These are phyloP conservation scores for Acer negundo DNA, from an alignment of 345 rosid species.

Conservation along the genomic window DNA sequence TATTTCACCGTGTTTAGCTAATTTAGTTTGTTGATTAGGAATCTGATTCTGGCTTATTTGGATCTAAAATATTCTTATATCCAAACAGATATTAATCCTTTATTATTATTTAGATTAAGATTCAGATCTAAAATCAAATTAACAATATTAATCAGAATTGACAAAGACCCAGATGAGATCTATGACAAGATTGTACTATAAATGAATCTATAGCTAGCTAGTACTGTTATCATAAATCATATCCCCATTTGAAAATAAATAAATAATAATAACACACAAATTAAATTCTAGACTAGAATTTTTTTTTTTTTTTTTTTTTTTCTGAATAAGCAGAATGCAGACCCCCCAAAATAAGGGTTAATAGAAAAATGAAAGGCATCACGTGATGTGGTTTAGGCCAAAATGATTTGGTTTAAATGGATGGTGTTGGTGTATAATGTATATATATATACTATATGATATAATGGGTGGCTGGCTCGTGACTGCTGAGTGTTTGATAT, in stretches of 20 bases:
- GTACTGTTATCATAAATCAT: neutral
- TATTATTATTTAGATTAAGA: conserved; percentile 21
- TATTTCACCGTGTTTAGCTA: conserved; percentile 12
- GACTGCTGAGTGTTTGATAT: conserved; percentile 12
- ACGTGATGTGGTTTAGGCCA: conserved; percentile 31
- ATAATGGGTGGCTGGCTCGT: conserved; percentile 22
- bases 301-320: no score
- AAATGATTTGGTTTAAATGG: conserved; percentile 18
- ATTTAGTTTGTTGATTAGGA: neutral
- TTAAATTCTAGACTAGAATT: conserved; percentile 13
- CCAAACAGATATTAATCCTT: neutral
- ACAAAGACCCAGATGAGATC: conserved; percentile 16
- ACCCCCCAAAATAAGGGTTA: neutral
- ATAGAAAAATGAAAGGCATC: conserved; percentile 5
- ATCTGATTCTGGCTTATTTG: neutral
- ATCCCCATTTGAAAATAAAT: neutral
- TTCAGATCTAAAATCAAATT: conserved; percentile 26
- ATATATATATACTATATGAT: no score
- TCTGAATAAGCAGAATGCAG: neutral
- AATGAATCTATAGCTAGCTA: neutral
- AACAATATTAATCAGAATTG: neutral
- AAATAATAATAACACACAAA: neutral
- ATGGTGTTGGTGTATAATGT: neutral
- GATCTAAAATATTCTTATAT: no score
- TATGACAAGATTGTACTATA: conserved; percentile 18